Percentiles rank a stretch among this genome's conserved stretches.
Evolutionary conservation across 2,329 filamentous ascomycete genomes (phyloP).

Genomic region (Cercospora sp.): DNA sequence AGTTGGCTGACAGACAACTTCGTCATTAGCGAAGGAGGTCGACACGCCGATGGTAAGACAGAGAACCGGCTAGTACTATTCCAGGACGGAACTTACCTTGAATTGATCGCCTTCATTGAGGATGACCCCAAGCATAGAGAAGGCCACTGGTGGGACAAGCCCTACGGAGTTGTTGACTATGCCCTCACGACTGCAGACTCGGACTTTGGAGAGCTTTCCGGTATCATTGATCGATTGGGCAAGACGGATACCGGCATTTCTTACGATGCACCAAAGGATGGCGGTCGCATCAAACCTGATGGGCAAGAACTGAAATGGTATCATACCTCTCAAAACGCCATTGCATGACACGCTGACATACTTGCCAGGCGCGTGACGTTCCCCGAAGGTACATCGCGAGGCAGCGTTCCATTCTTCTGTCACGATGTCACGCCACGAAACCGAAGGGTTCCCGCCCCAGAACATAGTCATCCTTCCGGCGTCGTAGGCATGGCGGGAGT

Average conservation of each 20-base stretch:
- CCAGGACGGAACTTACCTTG: constrained; percentile 65
- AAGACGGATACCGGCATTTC: constrained; percentile 38
- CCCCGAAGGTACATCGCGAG: constrained; percentile 48
- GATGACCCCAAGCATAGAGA: constrained; percentile 45
- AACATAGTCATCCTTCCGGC: constrained; percentile 52
- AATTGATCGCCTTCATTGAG: constrained; percentile 64
- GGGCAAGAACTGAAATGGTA: constrained; percentile 60
- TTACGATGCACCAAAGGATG: constrained; percentile 54
- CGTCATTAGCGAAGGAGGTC: constrained; percentile 61
- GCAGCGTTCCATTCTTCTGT: constrained; percentile 65
- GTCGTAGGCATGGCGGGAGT: constrained; percentile 55
- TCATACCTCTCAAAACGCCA: background rate
- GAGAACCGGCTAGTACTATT: constrained; percentile 65
- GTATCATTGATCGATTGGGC: constrained; percentile 28
- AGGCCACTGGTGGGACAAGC: constrained; percentile 59
- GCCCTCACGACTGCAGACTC: constrained; percentile 51
- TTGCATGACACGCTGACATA: constrained; percentile 1
- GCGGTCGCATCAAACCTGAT: constrained; percentile 58
- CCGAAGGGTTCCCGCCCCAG: constrained; percentile 56
- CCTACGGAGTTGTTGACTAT: constrained; percentile 61
- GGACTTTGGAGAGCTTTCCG: constrained; percentile 26
- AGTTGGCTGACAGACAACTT: constrained; percentile 56
- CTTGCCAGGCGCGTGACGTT: constrained; percentile 50
- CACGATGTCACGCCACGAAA: constrained; percentile 61
- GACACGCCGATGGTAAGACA: constrained; percentile 61